These are phyloP conservation scores for Cinnamomum chago DNA, from an alignment of 164 flowering plant genomes.

Conservation along the genomic window DNA sequence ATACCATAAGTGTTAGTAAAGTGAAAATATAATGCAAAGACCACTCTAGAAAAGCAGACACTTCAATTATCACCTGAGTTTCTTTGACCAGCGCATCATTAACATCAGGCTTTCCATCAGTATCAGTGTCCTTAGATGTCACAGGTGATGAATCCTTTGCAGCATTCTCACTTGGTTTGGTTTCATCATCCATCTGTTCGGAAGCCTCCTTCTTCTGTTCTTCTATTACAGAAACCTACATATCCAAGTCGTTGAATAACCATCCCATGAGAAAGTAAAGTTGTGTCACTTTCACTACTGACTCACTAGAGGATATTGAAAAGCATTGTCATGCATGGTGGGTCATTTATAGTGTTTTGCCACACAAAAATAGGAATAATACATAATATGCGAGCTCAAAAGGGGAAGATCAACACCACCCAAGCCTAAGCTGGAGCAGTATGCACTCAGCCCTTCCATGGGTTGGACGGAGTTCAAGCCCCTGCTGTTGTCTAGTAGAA, in stretches of 20 bases:
- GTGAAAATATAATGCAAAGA: not conserved
- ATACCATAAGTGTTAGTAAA: not conserved
- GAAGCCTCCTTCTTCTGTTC: conserved; percentile 59
- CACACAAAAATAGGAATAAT: not conserved
- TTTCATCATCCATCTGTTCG: conserved; percentile 59
- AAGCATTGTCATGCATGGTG: not conserved
- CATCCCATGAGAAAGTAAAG: not conserved
- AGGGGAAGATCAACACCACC: too few relatives aligned
- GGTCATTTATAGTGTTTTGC: too few relatives aligned
- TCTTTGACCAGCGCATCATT: conserved; percentile 78
- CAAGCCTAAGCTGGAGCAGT: too few relatives aligned
- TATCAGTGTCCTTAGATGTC: conserved; percentile 32
- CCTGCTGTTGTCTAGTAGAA: too few relatives aligned
- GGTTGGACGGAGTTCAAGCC: too few relatives aligned
- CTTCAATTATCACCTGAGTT: conserved; percentile 40
- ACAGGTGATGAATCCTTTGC: conserved; percentile 25
- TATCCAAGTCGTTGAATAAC: conserved; percentile 4
- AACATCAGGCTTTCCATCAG: conserved; percentile 71
- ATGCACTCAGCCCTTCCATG: too few relatives aligned
- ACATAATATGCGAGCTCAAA: too few relatives aligned
- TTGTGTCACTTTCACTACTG: not conserved
- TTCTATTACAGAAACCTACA: conserved; percentile 68
- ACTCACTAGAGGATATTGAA: not conserved
- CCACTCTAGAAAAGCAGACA: not conserved
- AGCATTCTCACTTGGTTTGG: conserved; percentile 27